These are phyloP conservation scores for Saccharomyces hybrid DNA, from an alignment of 1,139 yeast genomes.

Conservation along the genomic window DNA sequence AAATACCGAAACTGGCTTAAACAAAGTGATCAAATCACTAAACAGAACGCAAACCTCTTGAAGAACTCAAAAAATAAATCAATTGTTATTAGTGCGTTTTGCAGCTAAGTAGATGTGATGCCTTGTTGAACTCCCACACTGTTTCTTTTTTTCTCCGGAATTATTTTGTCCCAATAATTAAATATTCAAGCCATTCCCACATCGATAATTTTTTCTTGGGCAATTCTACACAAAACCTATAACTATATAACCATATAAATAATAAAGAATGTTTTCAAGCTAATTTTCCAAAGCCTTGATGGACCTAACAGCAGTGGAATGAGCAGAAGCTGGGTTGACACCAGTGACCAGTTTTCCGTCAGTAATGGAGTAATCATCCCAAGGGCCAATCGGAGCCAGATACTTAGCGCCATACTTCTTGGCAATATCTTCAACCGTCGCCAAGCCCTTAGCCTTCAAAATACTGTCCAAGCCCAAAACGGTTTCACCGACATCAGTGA, in stretches of 20 bases:
- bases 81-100: too few relatives aligned
- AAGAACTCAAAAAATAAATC: too few relatives aligned
- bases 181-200: too few relatives aligned
- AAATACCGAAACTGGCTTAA: too few relatives aligned
- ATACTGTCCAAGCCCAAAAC: conserved; percentile 34
- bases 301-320: conserved; percentile 10
- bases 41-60: too few relatives aligned
- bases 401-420: conserved; percentile 39
- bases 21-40: too few relatives aligned
- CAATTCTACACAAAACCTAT: too few relatives aligned
- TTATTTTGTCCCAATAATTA: too few relatives aligned
- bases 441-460: conserved; percentile 34
- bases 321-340: conserved; percentile 55
- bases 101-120: too few relatives aligned
- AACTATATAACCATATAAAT: background rate
- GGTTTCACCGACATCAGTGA: conserved; percentile 50
- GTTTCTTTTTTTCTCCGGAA: too few relatives aligned
- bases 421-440: conserved; percentile 36
- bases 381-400: conserved; percentile 42
- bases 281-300: conserved; percentile 5
- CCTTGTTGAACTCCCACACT: too few relatives aligned
- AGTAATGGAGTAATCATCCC: conserved; percentile 43
- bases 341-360: conserved; percentile 58
- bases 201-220: too few relatives aligned
- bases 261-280: background rate